These are phyloP conservation scores for Cucurbita moschata DNA, from an alignment of 306 rosid genomes.

Conservation along the genomic window DNA sequence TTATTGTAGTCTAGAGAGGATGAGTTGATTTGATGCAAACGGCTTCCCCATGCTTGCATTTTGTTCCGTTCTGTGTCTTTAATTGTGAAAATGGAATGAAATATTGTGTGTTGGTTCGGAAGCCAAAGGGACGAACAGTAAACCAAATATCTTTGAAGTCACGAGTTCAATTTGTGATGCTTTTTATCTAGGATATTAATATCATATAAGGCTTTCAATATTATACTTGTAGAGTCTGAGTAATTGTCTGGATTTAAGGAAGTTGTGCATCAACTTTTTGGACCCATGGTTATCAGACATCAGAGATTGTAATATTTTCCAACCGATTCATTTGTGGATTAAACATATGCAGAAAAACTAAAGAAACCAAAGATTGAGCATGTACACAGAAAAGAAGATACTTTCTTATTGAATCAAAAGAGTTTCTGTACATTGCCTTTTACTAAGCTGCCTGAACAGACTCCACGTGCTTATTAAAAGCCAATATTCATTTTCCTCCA, in stretches of 20 bases:
- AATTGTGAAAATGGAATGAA: not conserved
- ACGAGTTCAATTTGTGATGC: not conserved
- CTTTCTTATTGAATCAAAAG: no score
- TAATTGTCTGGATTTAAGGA: not conserved
- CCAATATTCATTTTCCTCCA: not conserved
- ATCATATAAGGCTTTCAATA: not conserved
- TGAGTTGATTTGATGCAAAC: not conserved
- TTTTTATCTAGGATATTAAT: not conserved
- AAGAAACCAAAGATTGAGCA: no score
- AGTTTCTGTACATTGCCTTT: no score
- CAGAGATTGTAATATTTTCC: not conserved
- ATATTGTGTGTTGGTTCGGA: not conserved
- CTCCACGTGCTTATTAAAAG: not conserved
- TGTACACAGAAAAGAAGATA: no score
- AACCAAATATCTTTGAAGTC: not conserved
- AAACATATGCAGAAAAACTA: not conserved
- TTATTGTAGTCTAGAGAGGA: not conserved
- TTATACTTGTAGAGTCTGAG: not conserved
- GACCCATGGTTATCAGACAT: not conserved
- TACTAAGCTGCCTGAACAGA: no score
- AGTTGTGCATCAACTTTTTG: not conserved
- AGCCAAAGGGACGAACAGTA: not conserved
- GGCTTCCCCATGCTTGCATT: not conserved
- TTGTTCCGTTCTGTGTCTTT: not conserved
- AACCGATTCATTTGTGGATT: not conserved